Conservation (phyloP, 208 protist genomes). For the Borovskyia barvae region DNA sequence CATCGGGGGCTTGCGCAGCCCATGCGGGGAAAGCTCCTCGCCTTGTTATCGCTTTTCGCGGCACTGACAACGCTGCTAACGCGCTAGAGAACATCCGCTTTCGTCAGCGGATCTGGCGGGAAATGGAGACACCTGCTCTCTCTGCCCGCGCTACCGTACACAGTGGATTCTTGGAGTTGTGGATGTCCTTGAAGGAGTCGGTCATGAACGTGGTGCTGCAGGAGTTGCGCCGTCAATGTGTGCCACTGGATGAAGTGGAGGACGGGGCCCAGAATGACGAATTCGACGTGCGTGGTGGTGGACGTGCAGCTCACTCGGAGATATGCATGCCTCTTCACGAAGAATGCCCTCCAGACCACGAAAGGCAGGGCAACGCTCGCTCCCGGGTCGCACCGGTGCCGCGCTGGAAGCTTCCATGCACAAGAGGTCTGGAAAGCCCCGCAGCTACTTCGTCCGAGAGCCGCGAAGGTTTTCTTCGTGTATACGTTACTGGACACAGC, state of each 20-base stretch:
- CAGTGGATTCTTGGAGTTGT: constrained; percentile 78
- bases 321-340: too few species aligned
- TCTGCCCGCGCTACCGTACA: constrained; percentile 54
- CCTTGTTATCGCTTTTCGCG: constrained; percentile 78
- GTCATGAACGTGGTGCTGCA: constrained; percentile 54
- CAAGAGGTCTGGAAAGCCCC: neutral
- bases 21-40: constrained; percentile 44
- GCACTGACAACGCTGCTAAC: constrained; percentile 74
- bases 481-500: constrained; percentile 83
- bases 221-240: constrained; percentile 28
- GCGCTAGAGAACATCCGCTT: constrained; percentile 69
- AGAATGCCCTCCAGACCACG: too few species aligned
- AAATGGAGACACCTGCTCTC: constrained; percentile 48
- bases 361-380: neutral
- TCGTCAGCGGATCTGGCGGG: constrained; percentile 55
- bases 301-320: too few species aligned
- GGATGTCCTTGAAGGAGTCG: constrained; percentile 63
- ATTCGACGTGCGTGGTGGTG: too few species aligned
- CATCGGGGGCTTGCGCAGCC: constrained; percentile 20
- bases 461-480: constrained; percentile 13
- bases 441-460: too few species aligned
- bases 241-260: too few species aligned
- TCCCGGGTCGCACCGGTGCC: constrained; percentile 1
- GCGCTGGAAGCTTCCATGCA: constrained; percentile 6
- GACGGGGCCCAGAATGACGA: neutral